Evolutionary conservation across 257 asterid genomes (phyloP), one percentile per base, ranked within the genome.

Genomic region (Rhazya stricta): DNA sequence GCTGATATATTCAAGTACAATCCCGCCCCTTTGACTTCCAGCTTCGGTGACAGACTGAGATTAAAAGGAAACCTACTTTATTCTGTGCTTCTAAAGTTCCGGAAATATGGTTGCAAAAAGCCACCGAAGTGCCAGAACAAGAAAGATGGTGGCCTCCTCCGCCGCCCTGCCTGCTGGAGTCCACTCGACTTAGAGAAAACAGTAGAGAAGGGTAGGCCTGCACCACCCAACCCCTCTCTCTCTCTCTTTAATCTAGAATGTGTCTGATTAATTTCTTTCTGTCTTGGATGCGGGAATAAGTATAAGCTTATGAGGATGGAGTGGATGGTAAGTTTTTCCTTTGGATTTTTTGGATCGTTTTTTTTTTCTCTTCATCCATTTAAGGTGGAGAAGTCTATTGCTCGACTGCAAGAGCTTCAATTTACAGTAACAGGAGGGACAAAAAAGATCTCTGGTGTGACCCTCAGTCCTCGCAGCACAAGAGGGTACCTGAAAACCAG

Each of bases 361-460:
- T 12, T 27, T 4, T 25, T 57, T 37, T 34, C n/a, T 10, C 7
- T 0, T 32, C 10, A n/a, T 37, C 53, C 81, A 77, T 19, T 39
- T 15, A 76, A 93, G 97, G 97, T 93, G 88, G 97, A 94, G 37
- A 88, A 84, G 80, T 92, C 97, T 79, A 87, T 92, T 93, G 96
- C 95, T 73, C 76, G 99, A 80, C 76, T 94, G 83, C 96, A 90
- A 81, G 99, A 94, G 85, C 97, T 94, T 70, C 99, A 92, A 30
- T 69, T 86, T 84, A 86, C 93, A 43, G 96, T 93, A 3, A 77
- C 86, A 12, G 91, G 91, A 32, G 95, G 95, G 18, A 71, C 34
- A 32, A 91, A 86, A 61, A 80, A 81, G 78, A 78, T 81, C 15
- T 86, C 92, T 43, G 93, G 92, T 16, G 87, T 83, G 74, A 86